Evolutionary conservation across 371 early-diverging fungal genomes (phyloP).

Genomic region (Zopfochytrium polystomum): DNA sequence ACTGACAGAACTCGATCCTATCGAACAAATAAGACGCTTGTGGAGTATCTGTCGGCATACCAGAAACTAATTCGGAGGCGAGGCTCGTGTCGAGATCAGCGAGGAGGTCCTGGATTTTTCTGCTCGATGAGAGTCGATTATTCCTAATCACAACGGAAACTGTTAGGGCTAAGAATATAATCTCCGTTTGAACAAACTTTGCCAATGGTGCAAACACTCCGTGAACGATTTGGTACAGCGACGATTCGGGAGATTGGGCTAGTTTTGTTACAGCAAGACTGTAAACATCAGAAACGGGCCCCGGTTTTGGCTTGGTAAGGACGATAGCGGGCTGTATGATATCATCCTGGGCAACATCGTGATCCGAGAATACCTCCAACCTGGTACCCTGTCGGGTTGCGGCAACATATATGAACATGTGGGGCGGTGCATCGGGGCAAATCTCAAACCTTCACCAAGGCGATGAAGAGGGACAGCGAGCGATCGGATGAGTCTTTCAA

Average conservation of each 20-base stretch:
- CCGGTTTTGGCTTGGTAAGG: not conserved
- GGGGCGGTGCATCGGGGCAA: too few relatives aligned
- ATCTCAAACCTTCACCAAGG: not conserved
- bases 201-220: constrained; percentile 19
- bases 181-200: constrained; percentile 1
- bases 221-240: constrained; percentile 24
- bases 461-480: not conserved
- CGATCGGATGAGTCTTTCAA: not conserved
- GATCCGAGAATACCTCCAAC: not conserved
- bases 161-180: not conserved
- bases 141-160: constrained; percentile 22
- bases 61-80: constrained; percentile 8
- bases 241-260: constrained; percentile 14
- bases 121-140: constrained; percentile 27
- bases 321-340: not conserved
- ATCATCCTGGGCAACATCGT: too few relatives aligned
- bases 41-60: constrained; percentile 1
- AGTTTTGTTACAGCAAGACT: constrained; percentile 3
- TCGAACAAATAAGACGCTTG: not conserved
- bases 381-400: not conserved
- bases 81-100: constrained; percentile 44
- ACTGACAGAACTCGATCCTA: not conserved
- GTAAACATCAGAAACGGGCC: not conserved
- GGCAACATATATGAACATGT: not conserved
- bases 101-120: constrained; percentile 37